phyloP scores from a whole-genome alignment of 257 asterid species.

The Eustoma russellianum region DNA sequence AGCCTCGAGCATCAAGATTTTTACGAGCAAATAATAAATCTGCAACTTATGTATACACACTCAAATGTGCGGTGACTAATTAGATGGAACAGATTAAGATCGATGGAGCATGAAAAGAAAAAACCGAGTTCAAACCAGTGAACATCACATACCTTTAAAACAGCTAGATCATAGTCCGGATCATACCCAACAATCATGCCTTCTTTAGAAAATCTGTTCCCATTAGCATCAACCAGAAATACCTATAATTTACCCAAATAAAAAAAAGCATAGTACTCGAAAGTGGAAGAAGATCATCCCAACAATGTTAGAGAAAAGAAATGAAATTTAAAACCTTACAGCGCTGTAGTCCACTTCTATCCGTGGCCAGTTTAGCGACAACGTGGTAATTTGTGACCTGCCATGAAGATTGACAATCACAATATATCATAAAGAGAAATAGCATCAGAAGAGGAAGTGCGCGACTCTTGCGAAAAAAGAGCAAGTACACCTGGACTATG shows the following conservation, averaged over 20 bases:
- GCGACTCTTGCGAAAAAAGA: too few relatives aligned
- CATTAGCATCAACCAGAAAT: conserved; percentile 50
- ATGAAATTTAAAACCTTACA: conserved; percentile 62
- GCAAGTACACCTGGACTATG: too few relatives aligned
- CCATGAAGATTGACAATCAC: neutral
- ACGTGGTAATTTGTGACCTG: conserved; percentile 93
- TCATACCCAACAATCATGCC: conserved; percentile 67
- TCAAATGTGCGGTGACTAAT: too few relatives aligned
- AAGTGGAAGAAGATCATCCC: neutral
- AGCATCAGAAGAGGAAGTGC: too few relatives aligned
- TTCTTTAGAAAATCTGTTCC: conserved; percentile 46
- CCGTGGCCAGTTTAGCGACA: conserved; percentile 66
- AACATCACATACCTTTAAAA: conserved; percentile 47
- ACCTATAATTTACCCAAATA: conserved; percentile 26
- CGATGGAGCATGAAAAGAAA: too few relatives aligned
- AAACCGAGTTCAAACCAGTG: too few relatives aligned
- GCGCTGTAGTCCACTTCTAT: conserved; percentile 60
- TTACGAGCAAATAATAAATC: too few relatives aligned
- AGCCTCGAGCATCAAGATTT: too few relatives aligned
- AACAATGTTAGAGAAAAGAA: conserved; percentile 1
- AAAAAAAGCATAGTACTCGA: neutral
- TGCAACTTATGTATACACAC: too few relatives aligned
- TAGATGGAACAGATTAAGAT: too few relatives aligned
- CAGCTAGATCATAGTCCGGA: conserved; percentile 73
- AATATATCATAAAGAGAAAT: too few relatives aligned